Evolutionary conservation across 23 red algal species (phyloP).

Genomic region (Cyanidioschyzon merolae): DNA sequence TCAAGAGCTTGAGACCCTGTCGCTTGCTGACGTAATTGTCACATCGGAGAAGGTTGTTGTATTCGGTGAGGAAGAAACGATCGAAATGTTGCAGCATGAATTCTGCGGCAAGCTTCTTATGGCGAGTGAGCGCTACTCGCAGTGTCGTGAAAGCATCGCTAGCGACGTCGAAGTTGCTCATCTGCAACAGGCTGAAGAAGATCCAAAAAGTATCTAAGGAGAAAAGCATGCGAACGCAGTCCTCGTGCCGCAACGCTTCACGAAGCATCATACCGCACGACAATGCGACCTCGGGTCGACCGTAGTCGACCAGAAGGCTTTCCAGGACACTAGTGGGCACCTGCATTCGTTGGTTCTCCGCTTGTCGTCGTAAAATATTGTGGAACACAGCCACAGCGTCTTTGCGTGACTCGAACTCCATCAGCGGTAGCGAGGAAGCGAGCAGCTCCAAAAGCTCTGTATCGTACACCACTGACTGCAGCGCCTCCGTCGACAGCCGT

Average conservation of each 20-base stretch:
- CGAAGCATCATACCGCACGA: constrained; percentile 79
- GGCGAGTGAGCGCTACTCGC: constrained; percentile 58
- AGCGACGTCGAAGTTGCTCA: constrained; percentile 92
- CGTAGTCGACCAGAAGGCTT: constrained; percentile 54
- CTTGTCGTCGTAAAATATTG: constrained; percentile 66
- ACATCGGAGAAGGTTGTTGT: constrained; percentile 53
- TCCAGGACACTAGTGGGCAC: not conserved
- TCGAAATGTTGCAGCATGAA: constrained; percentile 69
- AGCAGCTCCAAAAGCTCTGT: constrained; percentile 51
- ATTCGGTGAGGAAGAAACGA: constrained; percentile 49
- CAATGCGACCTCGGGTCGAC: constrained; percentile 45
- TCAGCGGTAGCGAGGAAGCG: constrained; percentile 35
- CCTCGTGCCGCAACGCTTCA: constrained; percentile 71
- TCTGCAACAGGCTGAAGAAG: constrained; percentile 64
- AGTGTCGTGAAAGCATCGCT: constrained; percentile 86
- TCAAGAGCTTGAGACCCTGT: constrained; percentile 75
- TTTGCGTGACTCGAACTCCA: constrained; percentile 97
- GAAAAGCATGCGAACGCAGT: constrained; percentile 41
- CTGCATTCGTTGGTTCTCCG: constrained; percentile 20
- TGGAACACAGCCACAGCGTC: constrained; percentile 90
- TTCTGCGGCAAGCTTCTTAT: constrained; percentile 51
- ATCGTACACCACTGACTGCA: constrained; percentile 31
- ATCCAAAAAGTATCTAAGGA: constrained; percentile 52
- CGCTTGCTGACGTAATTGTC: constrained; percentile 82
- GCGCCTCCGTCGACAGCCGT: not conserved